Evolutionary conservation across 139 green algal species (phyloP), one percentile per base, ranked within the genome.

Genomic region (Chlorella sp.): DNA sequence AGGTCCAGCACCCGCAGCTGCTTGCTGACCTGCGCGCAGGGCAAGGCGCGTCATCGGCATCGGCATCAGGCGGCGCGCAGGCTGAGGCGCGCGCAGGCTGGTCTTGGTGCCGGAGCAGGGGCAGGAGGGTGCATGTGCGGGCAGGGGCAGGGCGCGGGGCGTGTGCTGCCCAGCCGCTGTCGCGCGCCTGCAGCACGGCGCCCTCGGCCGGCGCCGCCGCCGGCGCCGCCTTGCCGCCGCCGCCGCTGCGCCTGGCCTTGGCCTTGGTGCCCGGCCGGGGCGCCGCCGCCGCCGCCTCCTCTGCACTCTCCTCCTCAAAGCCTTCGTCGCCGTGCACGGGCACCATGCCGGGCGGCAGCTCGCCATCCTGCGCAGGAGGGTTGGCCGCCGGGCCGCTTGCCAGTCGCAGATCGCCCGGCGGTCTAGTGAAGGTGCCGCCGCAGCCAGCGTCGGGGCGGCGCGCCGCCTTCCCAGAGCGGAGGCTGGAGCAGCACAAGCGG

Each of bases 291-390:
- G 77, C 55, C 67, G 82, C 67, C 51, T 64, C 71, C 0, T 76
- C 80, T 9, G 55, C 36, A 29, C 38, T 21, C 25, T 51, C 61
- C 1, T 51, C 40, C 3, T 35, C 61, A 9, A 59, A 14, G 17
- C 59, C 73, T 6, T 48, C 86, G 40, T 92, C 87, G 55, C 88
- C 88, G 81, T 93, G 77, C 8, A 85, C 60, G 1, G 82, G 84
- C 12, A 88, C 65, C 86, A 93, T 92, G 58, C 68, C 59, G 25
- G 66, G 74, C 1, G 89, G 85, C 61, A 93, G 87, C 65, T 88
- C 69, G 25, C 85, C 87, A 27, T 53, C 38, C 81, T 86, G 71
- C 35, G 59, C n/a, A n/a, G n/a, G n/a, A n/a, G n/a, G n/a, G n/a
- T n/a, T n/a, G n/a, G n/a, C n/a, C n/a, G n/a, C n/a, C n/a, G n/a